Conservation (phyloP, 75 land plant species). For the Isoetes taiwanensis region DNA sequence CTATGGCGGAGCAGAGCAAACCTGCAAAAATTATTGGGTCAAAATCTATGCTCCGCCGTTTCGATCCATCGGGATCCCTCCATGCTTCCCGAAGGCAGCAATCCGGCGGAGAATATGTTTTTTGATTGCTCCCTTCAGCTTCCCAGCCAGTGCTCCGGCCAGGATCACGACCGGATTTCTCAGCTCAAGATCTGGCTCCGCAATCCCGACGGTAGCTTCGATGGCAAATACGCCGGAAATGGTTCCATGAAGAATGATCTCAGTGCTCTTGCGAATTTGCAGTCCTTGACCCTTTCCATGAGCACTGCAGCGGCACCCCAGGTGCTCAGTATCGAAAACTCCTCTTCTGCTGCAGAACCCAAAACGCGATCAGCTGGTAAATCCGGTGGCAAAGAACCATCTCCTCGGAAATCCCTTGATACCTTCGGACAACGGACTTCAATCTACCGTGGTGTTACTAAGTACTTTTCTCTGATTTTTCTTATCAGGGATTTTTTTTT, state of each 20-base stretch:
- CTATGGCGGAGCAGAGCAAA: no score
- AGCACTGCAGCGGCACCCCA: slow-evolving; percentile 6
- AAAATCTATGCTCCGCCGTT: no score
- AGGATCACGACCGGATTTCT: neutral
- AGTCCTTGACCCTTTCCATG: slow-evolving; percentile 3
- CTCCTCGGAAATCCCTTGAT: slow-evolving; percentile 5
- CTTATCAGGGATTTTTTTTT: no score
- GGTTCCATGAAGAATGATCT: neutral
- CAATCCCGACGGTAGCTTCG: neutral
- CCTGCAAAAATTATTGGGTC: no score
- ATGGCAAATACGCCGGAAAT: neutral
- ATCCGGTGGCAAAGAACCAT: slow-evolving; percentile 2
- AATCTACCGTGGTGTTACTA: slow-evolving; percentile 4
- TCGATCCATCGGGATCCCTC: no score
- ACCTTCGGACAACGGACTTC: slow-evolving; percentile 6
- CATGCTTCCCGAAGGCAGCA: no score
- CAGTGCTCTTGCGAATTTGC: neutral
- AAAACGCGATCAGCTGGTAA: neutral
- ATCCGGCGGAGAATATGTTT: no score
- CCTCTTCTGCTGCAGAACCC: no score
- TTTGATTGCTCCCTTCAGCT: slow-evolving; percentile 1
- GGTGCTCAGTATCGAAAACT: neutral
- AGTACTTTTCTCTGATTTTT: neutral
- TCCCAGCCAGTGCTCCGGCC: neutral
- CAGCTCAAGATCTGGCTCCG: neutral